phyloP scores from a whole-genome alignment of 1,284 basidiomycete species.

The Phellinidium pouzarii region DNA sequence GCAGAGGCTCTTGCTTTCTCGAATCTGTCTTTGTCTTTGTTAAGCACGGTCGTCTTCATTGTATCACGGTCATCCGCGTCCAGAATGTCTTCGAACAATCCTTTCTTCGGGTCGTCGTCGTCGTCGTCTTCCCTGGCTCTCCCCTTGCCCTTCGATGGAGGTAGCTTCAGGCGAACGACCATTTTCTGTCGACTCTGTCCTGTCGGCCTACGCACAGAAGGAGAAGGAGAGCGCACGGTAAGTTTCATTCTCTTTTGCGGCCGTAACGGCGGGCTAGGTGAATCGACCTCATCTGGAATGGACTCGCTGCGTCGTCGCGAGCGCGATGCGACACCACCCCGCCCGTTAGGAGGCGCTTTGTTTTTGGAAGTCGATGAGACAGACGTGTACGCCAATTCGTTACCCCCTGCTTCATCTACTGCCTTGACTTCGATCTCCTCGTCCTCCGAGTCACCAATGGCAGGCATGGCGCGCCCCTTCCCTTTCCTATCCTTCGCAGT shows the following conservation, averaged over 20 bases:
- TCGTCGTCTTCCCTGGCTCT: constrained; percentile 42
- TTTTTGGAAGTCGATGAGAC: constrained; percentile 3
- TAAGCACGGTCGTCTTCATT: constrained; percentile 58
- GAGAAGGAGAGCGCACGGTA: constrained; percentile 24
- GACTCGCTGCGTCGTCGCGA: constrained; percentile 13
- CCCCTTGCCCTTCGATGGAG: constrained; percentile 50
- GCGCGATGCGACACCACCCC: constrained; percentile 6
- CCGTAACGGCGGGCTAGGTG: constrained; percentile 13
- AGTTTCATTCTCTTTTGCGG: constrained; percentile 17
- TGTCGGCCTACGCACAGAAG: constrained; percentile 27
- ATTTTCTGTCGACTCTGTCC: constrained; percentile 27
- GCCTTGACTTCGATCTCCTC: constrained; percentile 27
- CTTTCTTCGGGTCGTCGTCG: constrained; percentile 42
- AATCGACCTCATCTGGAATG: constrained; percentile 8
- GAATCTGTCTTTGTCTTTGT: constrained; percentile 71
- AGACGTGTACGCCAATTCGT: constrained; percentile 8
- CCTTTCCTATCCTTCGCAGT: constrained; percentile 25
- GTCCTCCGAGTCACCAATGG: constrained; percentile 18
- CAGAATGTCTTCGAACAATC: constrained; percentile 83
- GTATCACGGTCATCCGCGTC: constrained; percentile 68
- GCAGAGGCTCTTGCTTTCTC: constrained; percentile 65
- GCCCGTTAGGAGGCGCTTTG: constrained; percentile 1
- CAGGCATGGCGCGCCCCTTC: constrained; percentile 19
- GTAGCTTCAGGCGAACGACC: constrained; percentile 48
- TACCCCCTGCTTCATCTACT: constrained; percentile 24